Base-by-base conservation (phyloP, 2,329 filamentous ascomycete species). In the Phaeosphaeria sp. region DNA sequence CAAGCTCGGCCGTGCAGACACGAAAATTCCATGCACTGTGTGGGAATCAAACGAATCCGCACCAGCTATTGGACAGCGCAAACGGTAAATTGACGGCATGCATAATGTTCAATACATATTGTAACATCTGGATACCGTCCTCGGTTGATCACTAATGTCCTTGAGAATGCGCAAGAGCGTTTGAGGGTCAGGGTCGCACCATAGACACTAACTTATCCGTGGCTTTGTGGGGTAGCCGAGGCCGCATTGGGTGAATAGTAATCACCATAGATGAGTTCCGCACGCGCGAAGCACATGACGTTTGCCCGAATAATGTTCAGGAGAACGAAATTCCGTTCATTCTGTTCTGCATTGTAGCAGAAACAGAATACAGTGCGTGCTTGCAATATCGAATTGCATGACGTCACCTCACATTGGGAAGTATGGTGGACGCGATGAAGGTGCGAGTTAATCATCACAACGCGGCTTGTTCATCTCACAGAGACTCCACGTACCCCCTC, bases 221-320 rank as follows among this genome's bases (percentile, higher is more conserved):
- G 21, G 24, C 22, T 46, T 42, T 17, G 18, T 3, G 48, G 33
- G 6, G 20, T n/a, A 42, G 33, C 51, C 43, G 51, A 53, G 51
- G 51, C 21, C 44, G 7, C 13, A 5, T 11, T 21, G 20, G 20
- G 15, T 53, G 44, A 42, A 53, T 53, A 53, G 51, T 53, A 53
- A 53, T 53, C 51, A 53, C 27, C 18, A 9, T 22, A 6, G 18
- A 13, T 44, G 21, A 13, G 6, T 3, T 13, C 30, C 30, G 30
- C 30, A 36, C 3, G 15, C 6, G 30, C 30, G 11, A 36, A 6
- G 30, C 30, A 36, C 30, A 13, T 13, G 15, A 36, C 11, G 11
- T 3, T 3, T 36, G 30, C 30, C 30, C 30, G 6, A 30, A n/a
- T n/a, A n/a, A n/a, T n/a, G n/a, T n/a, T n/a, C n/a, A n/a, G n/a